A percentile compares a stretch with the other conserved stretches of the same genome.
Conservation (phyloP, 2,329 filamentous ascomycete species). For the Laburnicola sp. region DNA sequence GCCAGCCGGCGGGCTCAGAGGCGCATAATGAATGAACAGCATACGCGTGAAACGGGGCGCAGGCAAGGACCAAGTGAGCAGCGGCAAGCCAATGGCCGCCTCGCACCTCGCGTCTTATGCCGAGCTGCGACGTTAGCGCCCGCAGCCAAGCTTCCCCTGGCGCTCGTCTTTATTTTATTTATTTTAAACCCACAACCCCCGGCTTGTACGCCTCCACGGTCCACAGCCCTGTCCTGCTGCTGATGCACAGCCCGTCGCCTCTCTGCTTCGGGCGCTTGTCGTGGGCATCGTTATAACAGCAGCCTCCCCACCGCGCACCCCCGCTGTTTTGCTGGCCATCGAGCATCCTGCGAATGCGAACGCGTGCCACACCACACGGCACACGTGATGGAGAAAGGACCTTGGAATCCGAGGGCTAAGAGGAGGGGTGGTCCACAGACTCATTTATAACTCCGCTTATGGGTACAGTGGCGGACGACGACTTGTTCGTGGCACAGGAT, state of each 20-base stretch:
- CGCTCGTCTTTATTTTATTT: not conserved
- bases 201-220: not conserved
- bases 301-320: not conserved
- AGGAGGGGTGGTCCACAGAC: too few species aligned
- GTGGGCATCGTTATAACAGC: not conserved
- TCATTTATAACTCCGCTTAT: too few species aligned
- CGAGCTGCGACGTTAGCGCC: conserved; percentile 33
- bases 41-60: conserved; percentile 27
- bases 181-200: not conserved
- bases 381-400: too few species aligned
- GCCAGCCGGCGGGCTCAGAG: not conserved
- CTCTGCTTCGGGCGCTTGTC: not conserved
- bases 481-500: too few species aligned
- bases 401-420: too few species aligned
- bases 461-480: too few species aligned
- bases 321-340: too few species aligned
- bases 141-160: conserved; percentile 6
- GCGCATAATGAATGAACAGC: conserved; percentile 15
- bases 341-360: too few species aligned
- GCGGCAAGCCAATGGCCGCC: conserved; percentile 24
- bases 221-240: not conserved
- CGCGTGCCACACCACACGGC: too few species aligned
- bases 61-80: conserved; percentile 21
- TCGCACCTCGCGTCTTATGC: not conserved
- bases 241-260: conserved; percentile 1